phyloP scores from a whole-genome alignment of 208 protist species.

The Acanthamoeba triangularis region DNA sequence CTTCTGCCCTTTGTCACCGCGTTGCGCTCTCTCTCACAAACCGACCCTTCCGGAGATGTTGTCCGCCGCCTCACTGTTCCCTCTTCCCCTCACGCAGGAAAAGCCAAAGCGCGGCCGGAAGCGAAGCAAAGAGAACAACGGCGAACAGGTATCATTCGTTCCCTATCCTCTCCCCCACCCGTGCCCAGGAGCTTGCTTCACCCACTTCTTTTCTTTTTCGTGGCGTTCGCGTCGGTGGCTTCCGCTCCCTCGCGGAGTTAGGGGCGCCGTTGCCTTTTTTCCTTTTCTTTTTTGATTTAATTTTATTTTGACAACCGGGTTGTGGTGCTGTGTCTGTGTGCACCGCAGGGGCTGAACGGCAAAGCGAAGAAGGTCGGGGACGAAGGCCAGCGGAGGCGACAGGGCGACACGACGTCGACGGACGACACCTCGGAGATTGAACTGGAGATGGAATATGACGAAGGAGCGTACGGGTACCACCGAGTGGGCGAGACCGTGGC shows the following conservation, averaged over 20 bases:
- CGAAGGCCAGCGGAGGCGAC: neutral
- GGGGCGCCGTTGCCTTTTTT: neutral
- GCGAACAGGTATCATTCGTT: neutral
- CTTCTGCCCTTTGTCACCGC: neutral
- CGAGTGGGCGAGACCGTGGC: neutral
- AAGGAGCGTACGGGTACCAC: neutral
- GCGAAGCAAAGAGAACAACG: neutral
- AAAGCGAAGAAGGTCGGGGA: neutral
- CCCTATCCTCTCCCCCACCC: neutral
- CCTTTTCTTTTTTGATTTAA: too few species aligned
- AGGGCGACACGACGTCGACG: neutral
- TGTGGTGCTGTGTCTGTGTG: neutral
- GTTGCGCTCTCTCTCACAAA: neutral
- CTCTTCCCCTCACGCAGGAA: neutral
- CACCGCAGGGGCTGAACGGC: neutral
- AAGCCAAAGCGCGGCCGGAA: constrained; percentile 24
- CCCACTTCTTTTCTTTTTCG: too few species aligned
- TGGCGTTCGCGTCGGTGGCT: too few species aligned
- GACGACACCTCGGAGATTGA: constrained; percentile 1
- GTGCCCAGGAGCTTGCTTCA: too few species aligned
- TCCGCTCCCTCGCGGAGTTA: neutral
- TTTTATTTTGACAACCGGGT: neutral
- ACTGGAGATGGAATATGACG: constrained; percentile 1
- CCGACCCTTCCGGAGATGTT: neutral
- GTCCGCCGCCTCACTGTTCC: neutral